Conservation (phyloP, 345 rosid species). For the Gossypium stocksii region DNA sequence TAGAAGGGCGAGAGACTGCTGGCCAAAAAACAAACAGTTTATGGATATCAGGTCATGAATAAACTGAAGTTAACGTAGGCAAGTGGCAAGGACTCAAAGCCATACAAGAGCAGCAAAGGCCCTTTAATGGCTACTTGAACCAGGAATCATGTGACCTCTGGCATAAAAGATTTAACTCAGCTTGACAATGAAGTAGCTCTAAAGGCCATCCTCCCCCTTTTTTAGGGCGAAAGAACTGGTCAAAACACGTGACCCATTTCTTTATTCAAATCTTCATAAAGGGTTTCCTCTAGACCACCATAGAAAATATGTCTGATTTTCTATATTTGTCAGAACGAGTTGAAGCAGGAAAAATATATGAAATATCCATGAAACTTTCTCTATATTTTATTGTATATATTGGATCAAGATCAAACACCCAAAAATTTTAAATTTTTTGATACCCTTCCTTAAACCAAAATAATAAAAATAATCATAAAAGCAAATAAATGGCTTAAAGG, state of each 20-base stretch:
- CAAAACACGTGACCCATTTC: constrained; percentile 26
- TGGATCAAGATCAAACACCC: constrained; percentile 6
- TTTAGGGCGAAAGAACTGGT: constrained; percentile 23
- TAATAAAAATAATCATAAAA: background rate
- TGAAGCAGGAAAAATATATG: background rate
- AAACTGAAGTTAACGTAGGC: background rate
- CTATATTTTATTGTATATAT: background rate
- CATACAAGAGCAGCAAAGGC: constrained; percentile 5
- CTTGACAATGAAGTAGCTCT: constrained; percentile 17
- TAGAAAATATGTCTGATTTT: background rate
- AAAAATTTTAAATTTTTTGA: background rate
- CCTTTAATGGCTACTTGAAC: constrained; percentile 7
- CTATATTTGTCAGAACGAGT: constrained; percentile 3
- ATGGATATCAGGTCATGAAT: background rate
- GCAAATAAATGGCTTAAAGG: background rate
- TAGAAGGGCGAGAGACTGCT: background rate
- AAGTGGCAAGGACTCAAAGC: constrained; percentile 9
- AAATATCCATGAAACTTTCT: background rate
- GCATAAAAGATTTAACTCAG: constrained; percentile 10
- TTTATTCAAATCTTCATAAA: constrained; percentile 16
- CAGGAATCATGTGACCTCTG: constrained; percentile 27
- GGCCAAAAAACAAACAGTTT: background rate
- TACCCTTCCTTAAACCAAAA: background rate
- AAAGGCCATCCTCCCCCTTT: constrained; percentile 5
- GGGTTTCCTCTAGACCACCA: background rate